Conservation (phyloP, 2,329 filamentous ascomycete species). For the Nigrospora sphaerica region DNA sequence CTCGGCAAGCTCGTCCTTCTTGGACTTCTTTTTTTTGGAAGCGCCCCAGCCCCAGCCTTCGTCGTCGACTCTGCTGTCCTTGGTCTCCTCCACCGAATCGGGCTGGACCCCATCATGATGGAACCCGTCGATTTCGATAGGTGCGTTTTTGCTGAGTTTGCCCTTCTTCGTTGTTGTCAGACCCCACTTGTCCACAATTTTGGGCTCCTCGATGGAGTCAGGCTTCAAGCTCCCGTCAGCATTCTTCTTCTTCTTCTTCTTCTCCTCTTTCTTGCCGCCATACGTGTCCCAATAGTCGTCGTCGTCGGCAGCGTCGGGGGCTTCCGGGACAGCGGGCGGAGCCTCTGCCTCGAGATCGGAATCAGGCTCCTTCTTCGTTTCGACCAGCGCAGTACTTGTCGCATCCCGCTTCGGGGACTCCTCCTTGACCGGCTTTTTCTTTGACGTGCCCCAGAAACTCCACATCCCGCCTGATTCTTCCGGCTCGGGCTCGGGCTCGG, state of each 20-base stretch:
- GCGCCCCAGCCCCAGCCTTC: conserved; percentile 32
- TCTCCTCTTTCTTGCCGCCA: conserved; percentile 10
- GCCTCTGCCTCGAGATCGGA: conserved; percentile 8
- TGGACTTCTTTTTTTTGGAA: conserved; percentile 31
- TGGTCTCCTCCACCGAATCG: conserved; percentile 35
- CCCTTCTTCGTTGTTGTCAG: conserved; percentile 33
- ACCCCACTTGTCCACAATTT: conserved; percentile 30
- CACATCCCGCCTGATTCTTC: conserved; percentile 42
- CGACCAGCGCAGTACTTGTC: conserved; percentile 13
- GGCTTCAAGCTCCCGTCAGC: conserved; percentile 27
- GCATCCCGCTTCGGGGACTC: conserved; percentile 24
- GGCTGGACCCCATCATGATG: conserved; percentile 39
- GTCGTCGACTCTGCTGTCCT: conserved; percentile 34
- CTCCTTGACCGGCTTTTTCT: conserved; percentile 26
- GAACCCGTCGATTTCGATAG: conserved; percentile 38
- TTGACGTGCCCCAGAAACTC: conserved; percentile 47
- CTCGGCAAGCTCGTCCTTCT: conserved; percentile 30
- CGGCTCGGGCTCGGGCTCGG: conserved; percentile 5
- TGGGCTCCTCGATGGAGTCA: conserved; percentile 35
- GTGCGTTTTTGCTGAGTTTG: conserved; percentile 44
- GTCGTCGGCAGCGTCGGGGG: conserved; percentile 8
- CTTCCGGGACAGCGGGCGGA: conserved; percentile 10
- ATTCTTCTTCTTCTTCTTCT: conserved; percentile 17
- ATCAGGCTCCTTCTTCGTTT: conserved; percentile 11
- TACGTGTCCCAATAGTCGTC: conserved; percentile 14